These are phyloP conservation scores for Phytomonas sp. DNA, from an alignment of 208 protist genomes.

Conservation along the genomic window DNA sequence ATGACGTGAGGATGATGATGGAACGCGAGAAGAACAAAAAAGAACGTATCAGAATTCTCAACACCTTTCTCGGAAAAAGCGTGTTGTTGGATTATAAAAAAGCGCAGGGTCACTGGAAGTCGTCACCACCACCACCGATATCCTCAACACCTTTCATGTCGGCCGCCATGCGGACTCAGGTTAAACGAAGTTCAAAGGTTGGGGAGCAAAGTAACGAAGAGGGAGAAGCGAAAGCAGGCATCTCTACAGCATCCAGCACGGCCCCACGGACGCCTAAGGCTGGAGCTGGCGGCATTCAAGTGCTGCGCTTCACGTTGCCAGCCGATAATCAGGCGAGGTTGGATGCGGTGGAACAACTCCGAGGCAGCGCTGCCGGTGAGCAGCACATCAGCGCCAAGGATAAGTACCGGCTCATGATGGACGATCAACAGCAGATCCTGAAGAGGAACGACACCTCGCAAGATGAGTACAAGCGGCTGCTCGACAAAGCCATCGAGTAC, in stretches of 20 bases:
- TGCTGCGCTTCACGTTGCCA: conserved; percentile 61
- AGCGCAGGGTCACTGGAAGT: background rate
- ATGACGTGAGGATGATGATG: conserved; percentile 14
- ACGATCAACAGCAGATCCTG: conserved; percentile 37
- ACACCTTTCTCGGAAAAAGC: conserved; percentile 53
- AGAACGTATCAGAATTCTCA: conserved; percentile 29
- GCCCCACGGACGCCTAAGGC: background rate
- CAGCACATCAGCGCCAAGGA: conserved; percentile 63
- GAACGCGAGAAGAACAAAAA: conserved; percentile 11
- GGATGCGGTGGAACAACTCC: conserved; percentile 59
- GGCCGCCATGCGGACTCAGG: background rate
- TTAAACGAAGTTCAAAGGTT: background rate
- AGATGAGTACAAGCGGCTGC: conserved; percentile 45
- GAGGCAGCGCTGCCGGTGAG: conserved; percentile 23
- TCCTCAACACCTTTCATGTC: background rate
- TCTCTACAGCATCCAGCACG: background rate
- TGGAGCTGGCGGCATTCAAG: conserved; percentile 30
- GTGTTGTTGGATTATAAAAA: conserved; percentile 14
- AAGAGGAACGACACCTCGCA: conserved; percentile 24
- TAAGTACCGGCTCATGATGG: conserved; percentile 40
- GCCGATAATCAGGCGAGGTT: conserved; percentile 31
- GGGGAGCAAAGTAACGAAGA: background rate
- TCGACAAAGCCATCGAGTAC: conserved; percentile 48
- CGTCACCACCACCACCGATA: background rate
- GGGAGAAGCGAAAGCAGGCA: background rate